phyloP scores from a whole-genome alignment of 106 monocot species.

The Acanthochlamys bracteata region DNA sequence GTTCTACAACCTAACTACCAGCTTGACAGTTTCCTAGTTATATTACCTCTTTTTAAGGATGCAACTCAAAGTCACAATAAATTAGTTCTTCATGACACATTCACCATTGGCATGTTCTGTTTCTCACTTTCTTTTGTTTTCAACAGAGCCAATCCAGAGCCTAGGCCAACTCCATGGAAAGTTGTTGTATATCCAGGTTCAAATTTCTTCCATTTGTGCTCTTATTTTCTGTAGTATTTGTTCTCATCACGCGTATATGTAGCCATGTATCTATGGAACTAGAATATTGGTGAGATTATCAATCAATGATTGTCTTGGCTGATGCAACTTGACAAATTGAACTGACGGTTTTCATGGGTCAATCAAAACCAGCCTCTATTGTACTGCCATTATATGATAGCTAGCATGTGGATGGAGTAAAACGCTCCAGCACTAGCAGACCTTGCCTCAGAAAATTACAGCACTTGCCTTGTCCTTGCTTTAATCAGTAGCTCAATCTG shows the following conservation, averaged over 20 bases:
- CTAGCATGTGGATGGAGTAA: slow-evolving; percentile 1
- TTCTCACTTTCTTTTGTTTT: not conserved
- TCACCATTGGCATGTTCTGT: not conserved
- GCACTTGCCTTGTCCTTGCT: slow-evolving; percentile 4
- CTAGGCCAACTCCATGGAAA: not conserved
- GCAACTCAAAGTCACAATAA: too few relatives aligned
- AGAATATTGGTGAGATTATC: not conserved
- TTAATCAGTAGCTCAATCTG: slow-evolving; percentile 6
- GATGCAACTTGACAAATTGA: not conserved
- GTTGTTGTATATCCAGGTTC: not conserved
- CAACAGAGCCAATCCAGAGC: not conserved
- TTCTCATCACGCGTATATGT: not conserved
- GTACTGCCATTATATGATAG: not conserved
- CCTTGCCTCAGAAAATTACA: not conserved
- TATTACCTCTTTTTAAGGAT: too few relatives aligned
- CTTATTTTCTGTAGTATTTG: not conserved
- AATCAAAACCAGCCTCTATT: slow-evolving; percentile 2
- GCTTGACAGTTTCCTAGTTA: not conserved
- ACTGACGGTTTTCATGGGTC: not conserved
- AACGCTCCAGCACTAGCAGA: not conserved
- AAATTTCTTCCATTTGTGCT: not conserved
- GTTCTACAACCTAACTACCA: slow-evolving; percentile 13
- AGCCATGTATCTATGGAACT: not conserved
- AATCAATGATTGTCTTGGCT: not conserved
- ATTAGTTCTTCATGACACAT: not conserved